A percentile compares a stretch with the other conserved stretches of the same genome.
These are phyloP conservation scores for Ulmus americana DNA, from an alignment of 331 rosid genomes.

Conservation along the genomic window DNA sequence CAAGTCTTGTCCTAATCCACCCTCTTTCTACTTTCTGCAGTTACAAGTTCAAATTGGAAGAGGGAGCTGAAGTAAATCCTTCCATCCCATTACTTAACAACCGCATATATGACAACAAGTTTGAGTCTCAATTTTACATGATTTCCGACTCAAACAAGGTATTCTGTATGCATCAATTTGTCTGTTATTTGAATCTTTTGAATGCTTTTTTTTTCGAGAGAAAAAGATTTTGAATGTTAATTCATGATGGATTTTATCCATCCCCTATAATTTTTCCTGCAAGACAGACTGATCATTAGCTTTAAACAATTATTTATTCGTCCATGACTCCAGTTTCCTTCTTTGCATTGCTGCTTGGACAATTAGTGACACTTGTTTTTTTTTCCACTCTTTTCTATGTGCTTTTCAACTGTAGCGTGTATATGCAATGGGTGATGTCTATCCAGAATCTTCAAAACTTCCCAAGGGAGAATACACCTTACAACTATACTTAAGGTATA, in stretches of 20 bases:
- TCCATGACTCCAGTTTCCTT: background rate
- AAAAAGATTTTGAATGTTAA: background rate
- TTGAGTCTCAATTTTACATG: constrained; percentile 86
- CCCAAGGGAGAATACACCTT: constrained; percentile 85
- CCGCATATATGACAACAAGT: constrained; percentile 75
- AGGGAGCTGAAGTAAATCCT: constrained; percentile 74
- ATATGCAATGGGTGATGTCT: constrained; percentile 69
- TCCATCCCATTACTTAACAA: constrained; percentile 66
- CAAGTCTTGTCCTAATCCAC: constrained; percentile 7
- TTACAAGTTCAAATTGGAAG: constrained; percentile 83
- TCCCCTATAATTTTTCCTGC: constrained; percentile 15
- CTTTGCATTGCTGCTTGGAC: background rate
- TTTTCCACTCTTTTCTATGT: constrained; percentile 1
- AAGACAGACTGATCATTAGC: background rate
- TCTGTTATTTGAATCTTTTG: constrained; percentile 14
- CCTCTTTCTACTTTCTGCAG: constrained; percentile 39
- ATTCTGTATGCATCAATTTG: constrained; percentile 19
- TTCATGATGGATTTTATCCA: constrained; percentile 7
- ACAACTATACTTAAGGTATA: constrained; percentile 69
- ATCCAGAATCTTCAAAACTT: constrained; percentile 62
- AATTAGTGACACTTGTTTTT: background rate
- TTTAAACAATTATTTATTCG: background rate
- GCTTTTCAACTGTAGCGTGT: constrained; percentile 46
- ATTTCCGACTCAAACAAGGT: constrained; percentile 81
- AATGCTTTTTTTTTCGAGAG: background rate